Base-by-base conservation (phyloP, 1,139 yeast species). In the Suzukiozyma palmioleophila region DNA sequence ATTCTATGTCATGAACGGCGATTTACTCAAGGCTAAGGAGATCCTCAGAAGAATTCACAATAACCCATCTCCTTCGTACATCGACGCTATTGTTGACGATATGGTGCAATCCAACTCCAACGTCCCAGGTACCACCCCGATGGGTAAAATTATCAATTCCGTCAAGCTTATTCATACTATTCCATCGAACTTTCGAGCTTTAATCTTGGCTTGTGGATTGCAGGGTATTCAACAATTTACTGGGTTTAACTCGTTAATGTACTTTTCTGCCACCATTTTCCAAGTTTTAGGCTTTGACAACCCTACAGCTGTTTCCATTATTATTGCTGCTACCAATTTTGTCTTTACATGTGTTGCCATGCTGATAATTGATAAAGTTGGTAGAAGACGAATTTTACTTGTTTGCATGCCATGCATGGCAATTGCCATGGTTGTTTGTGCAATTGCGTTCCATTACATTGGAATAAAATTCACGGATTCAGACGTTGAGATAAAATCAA, bases 151-250 rank as follows among this genome's bases (percentile, higher is more conserved):
- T 36, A 73, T 79, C 76, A 77, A 75, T 51, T 77, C 86, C 7
- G 69, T 87, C 46, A 78, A 75, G 50, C 77, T 83, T 48, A 74
- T 89, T 45, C 95, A 88, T 60, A 61, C 69, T 1, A 76, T 77
- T 14, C 94, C 95, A 35, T 81, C 94, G 2, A 89, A 90, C 60
- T 77, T 87, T 47, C 77, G 97, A 53, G 97, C 96, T 8, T 73
- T 90, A 46, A 69, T 89, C 33, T 80, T 90, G 52, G 94, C 92
- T 5, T 89, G 96, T 68, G 96, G 94, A 25, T 68, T 89, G 50
- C 97, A 90, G 65, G 96, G 95, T 46, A 85, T 90, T 56, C 97
- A 90, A 66, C 97, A 90, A 63, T 88, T 89, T 53, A 85, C 96
- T 15, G 97, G 97, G 49, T 90, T 89, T 77, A 90, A 90, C 66